Percentiles rank a stretch among this genome's conserved stretches.
Evolutionary conservation across 306 rosid genomes (phyloP).

Genomic region (Datisca glomerata): DNA sequence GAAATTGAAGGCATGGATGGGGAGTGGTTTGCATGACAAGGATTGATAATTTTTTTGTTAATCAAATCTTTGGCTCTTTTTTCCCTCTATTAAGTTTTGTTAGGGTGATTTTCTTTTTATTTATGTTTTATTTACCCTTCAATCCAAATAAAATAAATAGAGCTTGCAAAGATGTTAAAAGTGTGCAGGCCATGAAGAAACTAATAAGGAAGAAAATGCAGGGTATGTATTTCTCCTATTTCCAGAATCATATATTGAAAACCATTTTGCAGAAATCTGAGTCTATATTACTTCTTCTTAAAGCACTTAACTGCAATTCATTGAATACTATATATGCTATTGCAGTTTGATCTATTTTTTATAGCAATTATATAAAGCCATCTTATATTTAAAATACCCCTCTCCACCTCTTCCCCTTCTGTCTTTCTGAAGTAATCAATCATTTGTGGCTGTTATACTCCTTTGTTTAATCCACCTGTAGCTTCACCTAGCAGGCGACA

Average conservation of each 20-base stretch:
- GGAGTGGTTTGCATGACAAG: constrained; percentile 72
- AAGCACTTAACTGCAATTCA: too few species aligned
- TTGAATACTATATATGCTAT: too few species aligned
- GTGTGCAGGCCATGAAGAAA: constrained; percentile 20
- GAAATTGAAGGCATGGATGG: constrained; percentile 82
- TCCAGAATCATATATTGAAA: constrained; percentile 11
- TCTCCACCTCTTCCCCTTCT: too few species aligned
- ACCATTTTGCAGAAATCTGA: too few species aligned
- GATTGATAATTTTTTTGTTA: constrained; percentile 25
- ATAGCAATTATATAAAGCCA: too few species aligned
- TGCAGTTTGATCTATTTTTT: too few species aligned
- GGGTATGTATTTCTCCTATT: constrained; percentile 1
- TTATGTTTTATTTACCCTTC: constrained; percentile 12
- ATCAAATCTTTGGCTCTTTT: constrained; percentile 24
- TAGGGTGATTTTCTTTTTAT: constrained; percentile 13
- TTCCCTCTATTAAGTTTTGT: constrained; percentile 8
- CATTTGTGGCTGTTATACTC: too few species aligned
- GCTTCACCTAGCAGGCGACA: too few species aligned
- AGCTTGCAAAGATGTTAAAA: constrained; percentile 28
- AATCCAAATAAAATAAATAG: constrained; percentile 19
- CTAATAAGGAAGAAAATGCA: constrained; percentile 16
- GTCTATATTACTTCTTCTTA: too few species aligned
- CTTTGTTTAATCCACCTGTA: too few species aligned
- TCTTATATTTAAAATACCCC: too few species aligned
- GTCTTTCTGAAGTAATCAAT: too few species aligned